These are phyloP conservation scores for Kentomonas sorsogonicus DNA, from an alignment of 208 protist genomes.

Conservation along the genomic window DNA sequence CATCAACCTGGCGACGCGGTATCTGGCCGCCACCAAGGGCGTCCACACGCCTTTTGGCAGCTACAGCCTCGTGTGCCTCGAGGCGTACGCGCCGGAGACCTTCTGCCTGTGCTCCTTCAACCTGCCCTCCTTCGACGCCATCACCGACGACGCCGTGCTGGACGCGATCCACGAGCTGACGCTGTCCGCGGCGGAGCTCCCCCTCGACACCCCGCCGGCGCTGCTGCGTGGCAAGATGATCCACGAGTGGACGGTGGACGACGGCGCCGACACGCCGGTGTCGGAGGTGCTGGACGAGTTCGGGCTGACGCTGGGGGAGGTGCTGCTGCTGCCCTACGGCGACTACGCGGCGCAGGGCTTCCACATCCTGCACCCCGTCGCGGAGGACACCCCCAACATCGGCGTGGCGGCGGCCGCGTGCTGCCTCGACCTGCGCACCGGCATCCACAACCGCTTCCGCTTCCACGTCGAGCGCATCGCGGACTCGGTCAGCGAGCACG, in stretches of 20 bases:
- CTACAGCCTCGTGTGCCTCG: slow-evolving; percentile 76
- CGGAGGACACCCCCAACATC: slow-evolving; percentile 75
- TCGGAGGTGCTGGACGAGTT: slow-evolving; percentile 41
- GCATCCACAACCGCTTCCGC: slow-evolving; percentile 87
- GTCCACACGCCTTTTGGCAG: slow-evolving; percentile 30
- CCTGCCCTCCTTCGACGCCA: slow-evolving; percentile 55
- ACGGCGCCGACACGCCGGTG: slow-evolving; percentile 43
- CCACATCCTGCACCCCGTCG: slow-evolving; percentile 62
- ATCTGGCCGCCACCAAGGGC: slow-evolving; percentile 9
- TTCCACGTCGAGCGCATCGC: slow-evolving; percentile 88
- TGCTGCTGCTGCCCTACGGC: slow-evolving; percentile 74
- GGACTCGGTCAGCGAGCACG: slow-evolving; percentile 82
- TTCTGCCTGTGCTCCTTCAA: slow-evolving; percentile 82
- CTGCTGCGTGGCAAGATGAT: slow-evolving; percentile 56
- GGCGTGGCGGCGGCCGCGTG: slow-evolving; percentile 69
- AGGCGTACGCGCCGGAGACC: slow-evolving; percentile 79
- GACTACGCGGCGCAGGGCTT: slow-evolving; percentile 85
- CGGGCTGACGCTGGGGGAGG: slow-evolving; percentile 56
- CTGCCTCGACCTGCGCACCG: slow-evolving; percentile 83
- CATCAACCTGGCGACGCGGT: slow-evolving; percentile 56
- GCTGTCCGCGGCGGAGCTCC: slow-evolving; percentile 78
- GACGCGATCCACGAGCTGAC: slow-evolving; percentile 86
- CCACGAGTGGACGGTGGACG: slow-evolving; percentile 69
- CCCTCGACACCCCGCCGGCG: slow-evolving; percentile 50
- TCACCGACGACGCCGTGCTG: slow-evolving; percentile 62